Base-by-base conservation (phyloP, 1,284 basidiomycete species). In the Rhodotorula sp. region DNA sequence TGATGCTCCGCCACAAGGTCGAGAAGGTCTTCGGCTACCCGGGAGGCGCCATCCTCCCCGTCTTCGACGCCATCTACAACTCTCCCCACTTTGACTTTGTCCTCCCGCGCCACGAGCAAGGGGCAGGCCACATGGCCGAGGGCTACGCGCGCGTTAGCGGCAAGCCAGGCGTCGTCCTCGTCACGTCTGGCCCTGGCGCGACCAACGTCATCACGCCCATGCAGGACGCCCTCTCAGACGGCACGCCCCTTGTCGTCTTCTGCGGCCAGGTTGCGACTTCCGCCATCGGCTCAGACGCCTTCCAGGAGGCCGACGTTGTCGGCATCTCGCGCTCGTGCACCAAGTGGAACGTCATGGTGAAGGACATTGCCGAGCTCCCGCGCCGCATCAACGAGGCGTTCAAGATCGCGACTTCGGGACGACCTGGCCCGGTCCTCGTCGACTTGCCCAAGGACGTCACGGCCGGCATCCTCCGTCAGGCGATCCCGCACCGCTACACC, bases 321-420 rank as follows among this genome's bases (percentile, higher is more conserved):
- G 96, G 96, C 64, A 99, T 99, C 80, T 96, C 93, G 62, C 85
- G 95, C 72, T 89, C 89, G 76, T 99, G 95, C 83, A 98, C 96
- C 37, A 99, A 99, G 82, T 99, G 95, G 96, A 99, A 99, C 80
- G 94, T 99, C 74, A 96, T 98, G 94, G 92, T 99, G 71, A 98
- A 98, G 83, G 94, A 96, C 80, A 92, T 99, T 72, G 83, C 91
- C 34, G 95, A 98, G 81, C 85, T 98, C 7, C 96, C 95, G 13
- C 84, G 95, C 60, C 86, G 95, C 73, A 96, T 99, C 81, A 99
- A 98, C 80, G 95, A 99, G 82, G 96, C 95, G 0, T 99, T 99
- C 87, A 96, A 98, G 82, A 98, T 99, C 75, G 95, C 96, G 46
- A 96, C 92, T 4, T 92, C 92, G 15, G 96, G 95, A 2, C 88